Evolutionary conservation across 352 stramenopile genomes (phyloP), one percentile per base, ranked within the genome.

Genomic region (Globisporangium splendens): DNA sequence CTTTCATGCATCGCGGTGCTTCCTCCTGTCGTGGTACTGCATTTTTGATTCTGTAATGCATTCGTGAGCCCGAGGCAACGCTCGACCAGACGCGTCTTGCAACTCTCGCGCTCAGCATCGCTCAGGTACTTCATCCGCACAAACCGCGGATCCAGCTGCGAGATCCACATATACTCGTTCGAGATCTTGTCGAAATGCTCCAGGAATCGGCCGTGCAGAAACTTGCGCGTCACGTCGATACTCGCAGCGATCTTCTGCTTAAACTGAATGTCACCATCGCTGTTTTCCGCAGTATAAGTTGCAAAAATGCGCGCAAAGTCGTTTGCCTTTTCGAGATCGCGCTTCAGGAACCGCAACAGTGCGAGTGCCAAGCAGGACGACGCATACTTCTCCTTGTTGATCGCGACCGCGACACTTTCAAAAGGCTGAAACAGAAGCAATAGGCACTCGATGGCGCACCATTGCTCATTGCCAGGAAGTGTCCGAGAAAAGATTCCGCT

Each of bases 91-190:
- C 61, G 54, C 4, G 58, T 62, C 62, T 78, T 78, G 67, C 63
- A 81, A 39, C 58, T 49, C 28, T 75, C 66, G n/a, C 72, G 72
- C 53, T 82, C 73, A 12, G 63, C 51, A 21, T 82, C 70, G 43
- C 57, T 76, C 44, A 82, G 50, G 43, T 77, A 79, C 55, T 73
- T 73, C 73, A 79, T 82, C 28, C 68, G 68, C 42, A 77, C 70
- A 46, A 79, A 82, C 24, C 73, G 73, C 20, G 73, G 73, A 46
- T 82, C 73, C 12, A 82, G 47, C 51, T 79, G 70, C 15, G 73
- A 82, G 50, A 82, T 67, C 73, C 73, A 82, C 62, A 79, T 75
- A 28, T 77, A 53, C 42, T 75, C 65, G 22, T 68, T 62, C 50
- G 67, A 78, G 8, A 70, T 53, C 10, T 67, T 69, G 0, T 61